These are phyloP conservation scores for Botrytis pseudocinerea DNA, from an alignment of 2,329 filamentous ascomycete genomes.

Conservation along the genomic window DNA sequence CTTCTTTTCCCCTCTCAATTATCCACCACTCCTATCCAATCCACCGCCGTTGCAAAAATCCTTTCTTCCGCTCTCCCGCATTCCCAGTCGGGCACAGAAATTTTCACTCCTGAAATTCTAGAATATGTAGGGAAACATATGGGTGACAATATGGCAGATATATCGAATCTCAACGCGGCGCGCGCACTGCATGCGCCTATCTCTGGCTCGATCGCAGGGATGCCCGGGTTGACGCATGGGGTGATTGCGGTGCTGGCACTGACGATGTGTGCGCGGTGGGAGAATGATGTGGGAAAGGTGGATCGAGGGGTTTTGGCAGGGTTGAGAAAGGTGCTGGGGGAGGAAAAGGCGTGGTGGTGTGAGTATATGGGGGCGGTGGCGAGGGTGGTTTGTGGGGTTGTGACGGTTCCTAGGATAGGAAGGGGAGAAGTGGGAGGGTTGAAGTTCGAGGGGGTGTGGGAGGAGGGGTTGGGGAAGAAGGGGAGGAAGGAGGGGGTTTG, in stretches of 20 bases:
- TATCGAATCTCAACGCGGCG: slow-evolving; percentile 58
- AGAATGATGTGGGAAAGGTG: slow-evolving; percentile 55
- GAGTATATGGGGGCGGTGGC: slow-evolving; percentile 36
- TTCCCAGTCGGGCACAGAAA: slow-evolving; percentile 38
- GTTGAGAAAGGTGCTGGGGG: slow-evolving; percentile 34
- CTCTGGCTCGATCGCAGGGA: slow-evolving; percentile 60
- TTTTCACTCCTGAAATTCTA: slow-evolving; percentile 47
- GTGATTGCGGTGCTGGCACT: slow-evolving; percentile 71
- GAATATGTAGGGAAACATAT: slow-evolving; percentile 51
- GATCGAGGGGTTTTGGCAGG: slow-evolving; percentile 43
- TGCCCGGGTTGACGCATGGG: slow-evolving; percentile 73
- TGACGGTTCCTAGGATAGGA: background rate
- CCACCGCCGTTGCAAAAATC: slow-evolving; percentile 37
- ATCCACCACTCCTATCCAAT: slow-evolving; percentile 38
- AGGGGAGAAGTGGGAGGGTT: background rate
- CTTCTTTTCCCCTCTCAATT: slow-evolving; percentile 40
- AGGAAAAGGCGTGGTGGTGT: slow-evolving; percentile 39
- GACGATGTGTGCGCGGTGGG: slow-evolving; percentile 73
- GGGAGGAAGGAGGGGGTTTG: slow-evolving; percentile 14
- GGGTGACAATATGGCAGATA: slow-evolving; percentile 53
- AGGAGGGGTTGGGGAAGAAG: background rate
- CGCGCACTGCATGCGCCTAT: slow-evolving; percentile 73
- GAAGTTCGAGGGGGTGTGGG: background rate
- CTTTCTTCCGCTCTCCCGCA: slow-evolving; percentile 29
- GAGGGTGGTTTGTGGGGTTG: background rate